Evolutionary conservation across 2,329 filamentous ascomycete species (phyloP).

Genomic region (Dothideomycetidae sp.): DNA sequence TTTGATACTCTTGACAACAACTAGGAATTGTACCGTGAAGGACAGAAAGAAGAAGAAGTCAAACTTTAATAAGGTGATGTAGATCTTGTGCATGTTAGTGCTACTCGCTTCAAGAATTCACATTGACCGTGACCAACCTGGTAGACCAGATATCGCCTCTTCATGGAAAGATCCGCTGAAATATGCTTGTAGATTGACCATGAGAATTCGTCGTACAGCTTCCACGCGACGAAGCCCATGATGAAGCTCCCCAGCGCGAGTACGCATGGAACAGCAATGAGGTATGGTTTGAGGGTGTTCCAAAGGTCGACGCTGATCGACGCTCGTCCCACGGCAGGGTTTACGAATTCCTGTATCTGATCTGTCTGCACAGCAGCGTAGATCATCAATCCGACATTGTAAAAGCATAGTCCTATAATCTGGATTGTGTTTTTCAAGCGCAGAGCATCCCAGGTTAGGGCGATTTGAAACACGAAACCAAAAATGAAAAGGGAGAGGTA

Average conservation of each 20-base stretch:
- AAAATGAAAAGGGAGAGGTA: conserved; percentile 96
- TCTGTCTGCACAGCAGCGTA: conserved; percentile 89
- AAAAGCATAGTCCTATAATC: conserved; percentile 84
- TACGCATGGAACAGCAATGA: conserved; percentile 74
- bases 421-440: conserved; percentile 97
- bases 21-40: conserved; percentile 94
- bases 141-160: conserved; percentile 88
- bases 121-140: conserved; percentile 49
- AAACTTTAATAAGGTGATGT: conserved; percentile 94
- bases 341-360: conserved; percentile 67
- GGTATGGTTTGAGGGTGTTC: conserved; percentile 54
- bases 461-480: conserved; percentile 81
- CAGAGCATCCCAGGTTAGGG: conserved; percentile 85
- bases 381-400: conserved; percentile 80
- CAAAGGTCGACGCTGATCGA: conserved; percentile 47
- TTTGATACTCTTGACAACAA: conserved; percentile 59
- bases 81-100: conserved; percentile 50
- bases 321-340: conserved; percentile 16
- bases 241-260: conserved; percentile 60
- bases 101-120: not conserved
- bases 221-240: conserved; percentile 73
- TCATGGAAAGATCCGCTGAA: conserved; percentile 91
- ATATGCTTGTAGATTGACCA: conserved; percentile 99
- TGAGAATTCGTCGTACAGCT: conserved; percentile 94
- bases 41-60: conserved; percentile 99